A percentile compares a stretch with the other conserved stretches of the same genome.
Evolutionary conservation across 2,329 filamentous ascomycete genomes (phyloP).

Genomic region (Epichloe gansuensis): DNA sequence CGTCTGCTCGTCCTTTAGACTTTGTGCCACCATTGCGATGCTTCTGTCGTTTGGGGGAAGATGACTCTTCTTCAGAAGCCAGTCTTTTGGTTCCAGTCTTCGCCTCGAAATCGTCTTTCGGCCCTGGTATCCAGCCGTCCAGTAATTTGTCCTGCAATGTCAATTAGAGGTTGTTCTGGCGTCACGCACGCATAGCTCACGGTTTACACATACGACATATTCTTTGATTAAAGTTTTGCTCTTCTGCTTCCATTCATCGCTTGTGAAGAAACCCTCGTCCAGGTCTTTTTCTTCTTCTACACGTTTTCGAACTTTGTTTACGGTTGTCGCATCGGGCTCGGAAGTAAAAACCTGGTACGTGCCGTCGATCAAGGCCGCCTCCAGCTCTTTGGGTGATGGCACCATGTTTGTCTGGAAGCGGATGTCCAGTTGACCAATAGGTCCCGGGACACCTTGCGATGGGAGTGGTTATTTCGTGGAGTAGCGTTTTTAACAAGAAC

Average conservation of each 20-base stretch:
- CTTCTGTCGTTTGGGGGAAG: constrained; percentile 9
- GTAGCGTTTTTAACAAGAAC: background rate
- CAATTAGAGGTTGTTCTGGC: background rate
- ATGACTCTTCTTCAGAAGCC: constrained; percentile 21
- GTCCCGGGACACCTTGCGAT: too few species aligned
- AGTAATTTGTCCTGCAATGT: constrained; percentile 22
- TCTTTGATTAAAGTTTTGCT: constrained; percentile 46
- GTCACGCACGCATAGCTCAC: background rate
- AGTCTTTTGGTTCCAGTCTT: constrained; percentile 21
- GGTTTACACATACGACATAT: constrained; percentile 33
- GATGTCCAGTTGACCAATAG: background rate
- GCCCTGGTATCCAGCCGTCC: constrained; percentile 22
- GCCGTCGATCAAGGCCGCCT: constrained; percentile 32
- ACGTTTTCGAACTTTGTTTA: constrained; percentile 43
- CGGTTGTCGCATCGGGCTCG: constrained; percentile 35
- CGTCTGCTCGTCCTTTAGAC: background rate
- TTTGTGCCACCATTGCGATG: constrained; percentile 9
- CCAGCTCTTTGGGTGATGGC: constrained; percentile 28
- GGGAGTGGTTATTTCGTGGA: background rate
- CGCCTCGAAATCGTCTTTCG: constrained; percentile 14
- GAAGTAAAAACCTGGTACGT: constrained; percentile 32
- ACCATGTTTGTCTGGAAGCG: constrained; percentile 9
- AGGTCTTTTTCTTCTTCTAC: constrained; percentile 37
- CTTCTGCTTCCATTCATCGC: constrained; percentile 40
- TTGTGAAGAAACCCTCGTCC: constrained; percentile 36